Base-by-base conservation (phyloP, 108 stramenopile species). In the Nitzschia palea region DNA sequence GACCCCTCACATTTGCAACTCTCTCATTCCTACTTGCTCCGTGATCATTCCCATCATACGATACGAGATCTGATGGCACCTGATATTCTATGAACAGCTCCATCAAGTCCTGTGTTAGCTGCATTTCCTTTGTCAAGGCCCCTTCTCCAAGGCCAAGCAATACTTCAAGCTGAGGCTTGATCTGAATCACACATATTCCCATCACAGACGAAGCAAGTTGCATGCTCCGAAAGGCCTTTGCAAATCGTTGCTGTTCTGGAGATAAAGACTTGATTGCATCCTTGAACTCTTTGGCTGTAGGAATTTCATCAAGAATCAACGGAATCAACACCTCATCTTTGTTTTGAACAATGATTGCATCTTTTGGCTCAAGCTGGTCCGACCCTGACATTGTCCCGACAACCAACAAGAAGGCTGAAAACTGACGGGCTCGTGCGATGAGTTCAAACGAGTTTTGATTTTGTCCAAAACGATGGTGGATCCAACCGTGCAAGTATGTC, bases 241-340 rank as follows among this genome's bases (percentile, higher is more conserved):
- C 90, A 71, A 96, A 96, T 14, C 53, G 70, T 51, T 83, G 85
- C 56, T 96, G 95, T 60, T 96, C 92, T 15, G 92, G 90, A 32
- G 90, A 92, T 10, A 96, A 72, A 9, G 85, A 86, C 62, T 68
- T 54, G 31, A 96, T 84, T 30, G 92, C 85, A 76, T 96, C 95
- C 42, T 84, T 80, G 79, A 96, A 96, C 44, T 87, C 88, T 70
- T 91, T 87, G 1, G 95, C 88, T 2, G 81, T 86, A 22, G 95
- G 95, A 47, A 96, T 50, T 22, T 77, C 82, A 25, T 88, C 79
- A n/a, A 90, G 35, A 6, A 91, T 55, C 30, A 96, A 44, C 0
- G 95, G 91, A 50, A 96, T 82, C 4, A 88, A 34, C 4, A 93
- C 70, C 44, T 94, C 91, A 62, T 96, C 95, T 81, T 94, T 96